These are phyloP conservation scores for Babesia bigemina DNA, from an alignment of 169 alveolate species.

Conservation along the genomic window DNA sequence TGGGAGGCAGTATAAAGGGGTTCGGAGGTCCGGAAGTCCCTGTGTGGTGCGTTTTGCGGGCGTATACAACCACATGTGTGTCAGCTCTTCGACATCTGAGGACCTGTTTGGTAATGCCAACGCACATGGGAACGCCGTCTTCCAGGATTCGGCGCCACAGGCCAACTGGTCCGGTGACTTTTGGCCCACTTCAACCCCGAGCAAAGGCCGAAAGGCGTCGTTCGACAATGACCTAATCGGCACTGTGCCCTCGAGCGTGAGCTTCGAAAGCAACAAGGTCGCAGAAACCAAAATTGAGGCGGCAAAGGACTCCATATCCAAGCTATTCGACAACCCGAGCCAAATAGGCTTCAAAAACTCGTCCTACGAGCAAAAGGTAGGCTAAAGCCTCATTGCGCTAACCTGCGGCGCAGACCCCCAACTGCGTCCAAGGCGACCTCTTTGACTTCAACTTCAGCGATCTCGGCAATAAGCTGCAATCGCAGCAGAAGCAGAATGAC, in stretches of 20 bases:
- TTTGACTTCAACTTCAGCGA: conserved; percentile 41
- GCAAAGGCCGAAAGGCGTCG: neutral
- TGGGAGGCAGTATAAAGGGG: neutral
- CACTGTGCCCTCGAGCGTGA: conserved; percentile 12
- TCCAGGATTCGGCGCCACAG: conserved; percentile 1
- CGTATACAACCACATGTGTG: no score
- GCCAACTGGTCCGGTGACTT: conserved; percentile 46
- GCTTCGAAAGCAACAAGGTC: conserved; percentile 4
- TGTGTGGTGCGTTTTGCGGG: no score
- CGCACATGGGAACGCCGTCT: conserved; percentile 4
- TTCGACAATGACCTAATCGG: conserved; percentile 10
- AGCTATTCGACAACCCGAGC: conserved; percentile 72
- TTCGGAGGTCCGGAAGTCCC: neutral
- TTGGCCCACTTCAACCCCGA: conserved; percentile 12
- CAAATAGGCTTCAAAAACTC: conserved; percentile 63
- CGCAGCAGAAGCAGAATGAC: conserved; percentile 19
- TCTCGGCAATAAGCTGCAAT: conserved; percentile 21
- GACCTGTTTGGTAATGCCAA: conserved; percentile 22
- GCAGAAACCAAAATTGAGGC: conserved; percentile 78
- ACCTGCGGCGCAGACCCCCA: conserved; percentile 30
- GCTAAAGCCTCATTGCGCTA: neutral
- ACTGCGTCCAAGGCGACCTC: conserved; percentile 44
- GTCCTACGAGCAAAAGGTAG: conserved; percentile 57
- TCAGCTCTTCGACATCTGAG: neutral
- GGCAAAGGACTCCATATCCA: conserved; percentile 75